phyloP scores from a whole-genome alignment of 2,329 filamentous ascomycete genomes.

The Clonostachys byssicola region DNA sequence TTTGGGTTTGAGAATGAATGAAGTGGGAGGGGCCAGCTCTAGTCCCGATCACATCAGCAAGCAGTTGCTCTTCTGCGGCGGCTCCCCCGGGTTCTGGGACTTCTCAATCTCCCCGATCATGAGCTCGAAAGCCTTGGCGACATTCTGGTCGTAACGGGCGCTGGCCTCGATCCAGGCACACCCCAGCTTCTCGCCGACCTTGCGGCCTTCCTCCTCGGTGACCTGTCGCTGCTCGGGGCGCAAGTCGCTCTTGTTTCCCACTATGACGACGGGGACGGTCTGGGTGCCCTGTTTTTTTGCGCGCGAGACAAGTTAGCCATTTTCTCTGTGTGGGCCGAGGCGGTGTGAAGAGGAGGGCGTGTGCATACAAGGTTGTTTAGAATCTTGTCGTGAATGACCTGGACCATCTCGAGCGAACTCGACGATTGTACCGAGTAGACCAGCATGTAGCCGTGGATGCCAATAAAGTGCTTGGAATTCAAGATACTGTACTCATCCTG shows the following conservation, averaged over 20 bases:
- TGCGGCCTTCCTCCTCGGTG: conserved; percentile 77
- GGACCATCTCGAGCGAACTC: conserved; percentile 95
- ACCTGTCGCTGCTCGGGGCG: conserved; percentile 92
- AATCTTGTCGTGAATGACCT: conserved; percentile 95
- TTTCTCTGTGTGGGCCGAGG: neutral
- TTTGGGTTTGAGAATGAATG: too few relatives aligned
- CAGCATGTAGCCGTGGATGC: conserved; percentile 97
- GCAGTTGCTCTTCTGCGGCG: conserved; percentile 78
- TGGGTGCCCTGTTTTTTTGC: conserved; percentile 71
- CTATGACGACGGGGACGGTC: conserved; percentile 87
- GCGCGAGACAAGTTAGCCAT: neutral
- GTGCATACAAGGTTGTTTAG: conserved; percentile 81
- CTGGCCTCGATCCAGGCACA: conserved; percentile 95
- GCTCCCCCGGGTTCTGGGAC: conserved; percentile 83
- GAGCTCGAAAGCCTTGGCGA: conserved; percentile 86
- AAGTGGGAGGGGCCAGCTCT: too few relatives aligned
- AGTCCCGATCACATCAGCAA: conserved; percentile 63
- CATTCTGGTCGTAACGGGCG: conserved; percentile 91
- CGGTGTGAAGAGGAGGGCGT: neutral
- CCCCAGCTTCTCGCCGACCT: conserved; percentile 78
- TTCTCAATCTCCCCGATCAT: conserved; percentile 96
- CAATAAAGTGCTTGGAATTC: conserved; percentile 98
- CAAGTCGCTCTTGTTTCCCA: conserved; percentile 96
- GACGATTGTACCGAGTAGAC: conserved; percentile 96
- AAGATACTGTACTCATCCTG: conserved; percentile 94